phyloP scores from a whole-genome alignment of 108 stramenopile species.

The Discostella stelligeroides region DNA sequence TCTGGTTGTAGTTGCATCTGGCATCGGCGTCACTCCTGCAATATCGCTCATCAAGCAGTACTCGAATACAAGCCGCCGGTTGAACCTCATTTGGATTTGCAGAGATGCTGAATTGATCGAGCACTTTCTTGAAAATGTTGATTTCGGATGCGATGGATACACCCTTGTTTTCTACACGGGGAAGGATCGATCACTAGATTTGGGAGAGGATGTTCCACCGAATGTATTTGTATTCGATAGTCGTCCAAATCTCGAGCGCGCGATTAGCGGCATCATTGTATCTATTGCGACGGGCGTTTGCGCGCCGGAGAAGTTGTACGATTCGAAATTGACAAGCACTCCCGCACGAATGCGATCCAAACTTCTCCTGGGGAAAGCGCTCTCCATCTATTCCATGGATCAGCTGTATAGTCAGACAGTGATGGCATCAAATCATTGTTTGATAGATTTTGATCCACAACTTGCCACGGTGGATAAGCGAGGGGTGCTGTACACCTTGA shows the following conservation, averaged over 20 bases:
- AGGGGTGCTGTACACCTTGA: constrained; percentile 25
- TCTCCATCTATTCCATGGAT: constrained; percentile 28
- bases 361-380: constrained; percentile 23
- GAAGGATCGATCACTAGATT: constrained; percentile 28
- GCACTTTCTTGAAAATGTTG: constrained; percentile 32
- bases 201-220: constrained; percentile 34
- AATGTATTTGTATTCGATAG: constrained; percentile 38
- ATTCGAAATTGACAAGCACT: constrained; percentile 6
- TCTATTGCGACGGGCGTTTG: constrained; percentile 27
- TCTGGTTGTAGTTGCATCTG: constrained; percentile 42
- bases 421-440: constrained; percentile 16
- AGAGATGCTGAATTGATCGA: constrained; percentile 46
- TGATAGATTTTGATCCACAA: constrained; percentile 6
- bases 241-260: constrained; percentile 34
- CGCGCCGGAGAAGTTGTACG: constrained; percentile 30
- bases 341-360: constrained; percentile 14
- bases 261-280: constrained; percentile 26
- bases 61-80: constrained; percentile 26
- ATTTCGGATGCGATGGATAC: constrained; percentile 29
- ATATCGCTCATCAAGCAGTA: constrained; percentile 38
- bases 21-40: constrained; percentile 49
- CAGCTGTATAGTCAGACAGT: constrained; percentile 37
- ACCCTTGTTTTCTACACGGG: constrained; percentile 47
- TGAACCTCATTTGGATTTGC: constrained; percentile 51
- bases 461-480: constrained; percentile 4